Base-by-base conservation (phyloP, 129 eudicot genomes). In the Flaveria brownii region DNA sequence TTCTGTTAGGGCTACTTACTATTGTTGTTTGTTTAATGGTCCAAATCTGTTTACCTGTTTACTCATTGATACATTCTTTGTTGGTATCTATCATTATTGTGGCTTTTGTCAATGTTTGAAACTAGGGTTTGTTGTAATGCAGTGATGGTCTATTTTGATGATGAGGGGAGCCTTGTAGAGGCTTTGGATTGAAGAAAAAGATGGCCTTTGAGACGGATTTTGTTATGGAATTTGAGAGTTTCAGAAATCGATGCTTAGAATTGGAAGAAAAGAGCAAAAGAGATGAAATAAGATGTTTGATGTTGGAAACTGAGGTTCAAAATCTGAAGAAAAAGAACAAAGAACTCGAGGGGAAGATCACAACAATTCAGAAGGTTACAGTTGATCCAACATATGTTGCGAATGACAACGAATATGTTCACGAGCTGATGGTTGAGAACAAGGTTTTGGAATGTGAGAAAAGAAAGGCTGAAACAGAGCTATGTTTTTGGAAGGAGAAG, bases 391-490 rank as follows among this genome's bases (percentile, higher is more conserved):
- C 25, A 2, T 67, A 25, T 22, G 82, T 49, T 56, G 73, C 72
- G 47, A 72, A 61, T 16, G 83, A 79, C 11, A 76, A 42, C 5
- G 86, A 79, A 9, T 63, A 30, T 62, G 57, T 84, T 51, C 17
- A 36, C 23, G 73, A 84, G 30, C 67, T 88, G 83, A 81, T 81
- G 86, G 73, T 65, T 39, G 92, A 86, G 78, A 88, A 79, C 73
- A 75, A 82, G 28, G 92, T 80, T 65, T 71, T 91, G 88, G 87
- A 86, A 39, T 83, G 84, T 77, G 94, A 88, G 78, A 91, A 86
- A 81, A 57, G 15, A 42, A 85, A 70, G 33, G 90, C 88, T 59
- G 88, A 88, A 77, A 74, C 76, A 5, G 83, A 85, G 22, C 66
- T 83, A 64, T 78, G 65, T 57, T 56, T 26, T 28, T 82, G 78